Conservation (phyloP, 495 filamentous ascomycete species). For the Penicillium samsonianum region DNA sequence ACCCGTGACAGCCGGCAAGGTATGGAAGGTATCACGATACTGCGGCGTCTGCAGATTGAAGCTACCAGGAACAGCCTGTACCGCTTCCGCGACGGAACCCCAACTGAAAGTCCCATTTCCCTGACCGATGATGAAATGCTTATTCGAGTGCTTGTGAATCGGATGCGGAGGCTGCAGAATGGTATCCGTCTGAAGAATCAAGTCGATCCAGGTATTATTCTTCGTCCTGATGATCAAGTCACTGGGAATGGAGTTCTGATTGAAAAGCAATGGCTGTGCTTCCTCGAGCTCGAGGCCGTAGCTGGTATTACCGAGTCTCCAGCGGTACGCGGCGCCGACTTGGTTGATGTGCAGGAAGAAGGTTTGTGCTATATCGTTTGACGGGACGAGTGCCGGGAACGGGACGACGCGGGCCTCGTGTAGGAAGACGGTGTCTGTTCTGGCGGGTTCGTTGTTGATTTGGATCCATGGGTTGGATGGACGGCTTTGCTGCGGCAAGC, state of each 20-base stretch:
- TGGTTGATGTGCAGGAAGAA: constrained; percentile 38
- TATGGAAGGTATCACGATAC: constrained; percentile 51
- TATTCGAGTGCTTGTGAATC: constrained; percentile 66
- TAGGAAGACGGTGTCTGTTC: constrained; percentile 40
- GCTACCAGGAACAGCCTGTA: constrained; percentile 40
- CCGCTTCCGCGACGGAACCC: constrained; percentile 53
- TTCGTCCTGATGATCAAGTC: constrained; percentile 51
- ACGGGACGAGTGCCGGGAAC: constrained; percentile 43
- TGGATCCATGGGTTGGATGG: constrained; percentile 43
- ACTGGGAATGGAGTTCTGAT: constrained; percentile 35
- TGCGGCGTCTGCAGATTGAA: constrained; percentile 60
- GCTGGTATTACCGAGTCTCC: constrained; percentile 47
- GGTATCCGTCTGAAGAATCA: constrained; percentile 46
- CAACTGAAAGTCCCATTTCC: constrained; percentile 53
- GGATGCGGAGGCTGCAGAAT: constrained; percentile 50
- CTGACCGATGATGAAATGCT: constrained; percentile 56
- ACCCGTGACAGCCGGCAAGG: constrained; percentile 31
- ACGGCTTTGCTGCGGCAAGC: constrained; percentile 12
- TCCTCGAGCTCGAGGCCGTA: constrained; percentile 36
- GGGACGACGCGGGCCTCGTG: constrained; percentile 40
- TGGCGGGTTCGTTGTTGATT: constrained; percentile 36
- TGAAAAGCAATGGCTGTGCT: constrained; percentile 50
- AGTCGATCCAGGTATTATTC: constrained; percentile 59
- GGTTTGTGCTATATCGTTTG: constrained; percentile 42
- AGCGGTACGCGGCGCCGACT: constrained; percentile 45